Conservation (phyloP, 1,139 yeast species). For the Magnusiomyces suaveolens region DNA sequence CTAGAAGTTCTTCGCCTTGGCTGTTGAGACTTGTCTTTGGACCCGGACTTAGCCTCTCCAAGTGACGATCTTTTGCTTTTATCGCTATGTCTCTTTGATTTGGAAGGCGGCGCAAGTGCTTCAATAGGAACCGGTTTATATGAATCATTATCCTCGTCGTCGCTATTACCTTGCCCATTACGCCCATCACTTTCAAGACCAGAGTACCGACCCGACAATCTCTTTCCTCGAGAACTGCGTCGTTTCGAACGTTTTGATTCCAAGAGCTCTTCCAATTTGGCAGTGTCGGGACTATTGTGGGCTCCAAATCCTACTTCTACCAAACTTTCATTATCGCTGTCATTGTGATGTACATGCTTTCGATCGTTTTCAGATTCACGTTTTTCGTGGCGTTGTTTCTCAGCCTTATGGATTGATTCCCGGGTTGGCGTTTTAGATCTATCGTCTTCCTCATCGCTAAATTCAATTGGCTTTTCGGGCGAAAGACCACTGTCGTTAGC, state of each 20-base stretch:
- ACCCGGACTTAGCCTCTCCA: background rate
- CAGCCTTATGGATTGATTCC: background rate
- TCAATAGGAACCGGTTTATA: background rate
- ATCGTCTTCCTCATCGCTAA: background rate
- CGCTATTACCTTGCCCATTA: background rate
- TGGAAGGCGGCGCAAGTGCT: background rate
- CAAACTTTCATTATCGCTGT: background rate
- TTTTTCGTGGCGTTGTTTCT: background rate
- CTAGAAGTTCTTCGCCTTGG: background rate
- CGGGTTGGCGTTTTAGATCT: background rate
- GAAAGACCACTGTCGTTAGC: background rate
- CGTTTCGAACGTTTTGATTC: background rate
- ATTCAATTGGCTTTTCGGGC: background rate
- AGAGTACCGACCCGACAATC: background rate
- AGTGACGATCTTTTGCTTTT: background rate
- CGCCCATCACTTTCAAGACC: background rate
- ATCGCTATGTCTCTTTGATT: background rate
- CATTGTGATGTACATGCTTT: background rate
- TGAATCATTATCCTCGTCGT: background rate
- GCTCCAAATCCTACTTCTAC: background rate
- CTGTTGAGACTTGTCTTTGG: background rate
- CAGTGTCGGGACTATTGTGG: background rate
- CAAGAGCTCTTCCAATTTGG: background rate
- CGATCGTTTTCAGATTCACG: background rate
- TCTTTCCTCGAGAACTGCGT: background rate